These are phyloP conservation scores for Fusarium liriodendri DNA, from an alignment of 2,329 filamentous ascomycete species.

Conservation along the genomic window DNA sequence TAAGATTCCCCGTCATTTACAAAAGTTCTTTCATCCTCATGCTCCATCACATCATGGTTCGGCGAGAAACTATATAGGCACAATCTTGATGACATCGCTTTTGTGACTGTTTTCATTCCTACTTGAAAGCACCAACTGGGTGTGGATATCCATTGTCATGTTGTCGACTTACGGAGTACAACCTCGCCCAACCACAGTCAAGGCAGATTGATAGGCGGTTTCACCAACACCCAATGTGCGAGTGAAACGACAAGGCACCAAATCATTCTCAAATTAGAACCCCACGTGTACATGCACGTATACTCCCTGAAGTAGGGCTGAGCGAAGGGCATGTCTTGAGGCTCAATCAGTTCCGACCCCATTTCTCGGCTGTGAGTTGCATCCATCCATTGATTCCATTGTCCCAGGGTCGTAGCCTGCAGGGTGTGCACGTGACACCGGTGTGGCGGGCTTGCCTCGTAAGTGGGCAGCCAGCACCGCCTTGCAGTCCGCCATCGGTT, in stretches of 20 bases:
- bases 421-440: not conserved
- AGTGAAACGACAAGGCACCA: not conserved
- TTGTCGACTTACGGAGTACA: not conserved
- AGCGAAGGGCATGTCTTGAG: not conserved
- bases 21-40: not conserved
- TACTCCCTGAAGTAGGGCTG: not conserved
- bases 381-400: not conserved
- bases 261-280: not conserved
- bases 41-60: not conserved
- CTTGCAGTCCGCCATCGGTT: slow-evolving; percentile 17
- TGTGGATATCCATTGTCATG: not conserved
- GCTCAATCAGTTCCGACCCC: not conserved
- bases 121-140: not conserved
- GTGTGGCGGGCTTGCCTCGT: not conserved
- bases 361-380: not conserved
- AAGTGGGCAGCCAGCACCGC: slow-evolving; percentile 12
- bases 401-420: not conserved
- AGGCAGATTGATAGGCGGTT: not conserved
- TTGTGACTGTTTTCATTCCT: not conserved
- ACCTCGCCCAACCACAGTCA: not conserved
- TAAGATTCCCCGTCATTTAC: not conserved
- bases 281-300: not conserved
- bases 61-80: not conserved
- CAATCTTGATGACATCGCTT: not conserved
- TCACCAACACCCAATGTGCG: not conserved